Percentiles rank a stretch among this genome's conserved stretches.
These are phyloP conservation scores for Periconia sp. DNA, from an alignment of 2,329 filamentous ascomycete genomes.

Conservation along the genomic window DNA sequence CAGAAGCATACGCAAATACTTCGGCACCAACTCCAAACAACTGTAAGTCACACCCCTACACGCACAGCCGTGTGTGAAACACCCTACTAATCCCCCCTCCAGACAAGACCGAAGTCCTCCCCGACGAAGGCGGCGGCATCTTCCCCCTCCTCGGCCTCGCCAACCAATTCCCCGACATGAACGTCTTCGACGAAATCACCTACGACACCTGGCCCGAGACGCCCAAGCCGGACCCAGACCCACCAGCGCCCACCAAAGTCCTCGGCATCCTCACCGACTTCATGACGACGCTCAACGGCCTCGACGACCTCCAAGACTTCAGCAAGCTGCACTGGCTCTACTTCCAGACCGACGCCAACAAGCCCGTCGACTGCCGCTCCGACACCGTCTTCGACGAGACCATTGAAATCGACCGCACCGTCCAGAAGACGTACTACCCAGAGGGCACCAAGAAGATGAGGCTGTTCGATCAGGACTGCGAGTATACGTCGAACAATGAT, in stretches of 20 bases:
- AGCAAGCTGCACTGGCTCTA: constrained; percentile 1
- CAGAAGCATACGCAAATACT: background rate
- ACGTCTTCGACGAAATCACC: constrained; percentile 1
- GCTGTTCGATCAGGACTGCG: constrained; percentile 4
- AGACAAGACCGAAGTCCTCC: background rate
- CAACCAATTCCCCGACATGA: background rate
- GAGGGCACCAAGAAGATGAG: background rate
- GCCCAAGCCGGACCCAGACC: no score
- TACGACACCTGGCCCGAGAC: constrained; percentile 1
- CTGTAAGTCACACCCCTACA: no score
- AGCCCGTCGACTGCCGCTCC: background rate
- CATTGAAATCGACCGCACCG: background rate
- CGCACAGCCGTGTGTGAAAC: no score
- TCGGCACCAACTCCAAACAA: background rate
- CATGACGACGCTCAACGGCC: background rate
- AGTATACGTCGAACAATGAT: no score
- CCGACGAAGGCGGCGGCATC: background rate
- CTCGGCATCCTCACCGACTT: constrained; percentile 1
- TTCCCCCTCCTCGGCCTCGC: background rate
- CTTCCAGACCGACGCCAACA: background rate
- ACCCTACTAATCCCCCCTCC: constrained; percentile 1
- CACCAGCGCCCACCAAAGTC: no score
- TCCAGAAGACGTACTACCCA: constrained; percentile 2
- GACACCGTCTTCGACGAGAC: background rate
- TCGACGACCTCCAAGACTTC: constrained; percentile 1